phyloP scores from a whole-genome alignment of 1,284 basidiomycete genomes.

The Tilletiaria anomala region DNA sequence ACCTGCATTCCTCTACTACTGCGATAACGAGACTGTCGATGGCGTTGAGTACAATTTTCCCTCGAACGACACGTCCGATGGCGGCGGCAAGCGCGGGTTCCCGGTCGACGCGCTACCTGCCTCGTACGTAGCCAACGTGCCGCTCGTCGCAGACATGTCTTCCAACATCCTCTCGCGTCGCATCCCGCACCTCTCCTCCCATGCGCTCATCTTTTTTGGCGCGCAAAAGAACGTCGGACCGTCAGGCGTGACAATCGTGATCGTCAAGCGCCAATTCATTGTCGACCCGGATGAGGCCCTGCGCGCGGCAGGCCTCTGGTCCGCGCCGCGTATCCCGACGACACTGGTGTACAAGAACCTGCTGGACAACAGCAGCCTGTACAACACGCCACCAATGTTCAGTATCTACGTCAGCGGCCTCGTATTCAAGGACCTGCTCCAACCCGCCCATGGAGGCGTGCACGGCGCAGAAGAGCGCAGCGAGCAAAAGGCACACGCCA shows the following conservation, averaged over 20 bases:
- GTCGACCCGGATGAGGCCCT: conserved; percentile 29
- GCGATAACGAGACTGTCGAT: conserved; percentile 98
- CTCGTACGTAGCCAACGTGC: conserved; percentile 47
- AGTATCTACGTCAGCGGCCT: conserved; percentile 81
- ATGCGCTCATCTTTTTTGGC: conserved; percentile 88
- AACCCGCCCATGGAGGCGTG: conserved; percentile 53
- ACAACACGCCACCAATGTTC: conserved; percentile 89
- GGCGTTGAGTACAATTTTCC: conserved; percentile 73
- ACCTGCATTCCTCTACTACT: conserved; percentile 89
- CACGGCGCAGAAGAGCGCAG: conserved; percentile 38
- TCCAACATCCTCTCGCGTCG: conserved; percentile 95
- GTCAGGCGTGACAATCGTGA: conserved; percentile 78
- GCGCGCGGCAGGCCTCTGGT: conserved; percentile 37
- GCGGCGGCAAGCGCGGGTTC: conserved; percentile 51
- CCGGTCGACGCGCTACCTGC: conserved; percentile 61
- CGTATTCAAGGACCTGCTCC: conserved; percentile 58
- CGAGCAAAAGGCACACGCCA: conserved; percentile 12
- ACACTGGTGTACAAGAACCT: conserved; percentile 75
- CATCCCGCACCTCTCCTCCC: conserved; percentile 52
- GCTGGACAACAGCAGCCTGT: conserved; percentile 64
- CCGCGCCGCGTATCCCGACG: conserved; percentile 56
- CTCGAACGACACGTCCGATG: not conserved
- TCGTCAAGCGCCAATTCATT: conserved; percentile 73
- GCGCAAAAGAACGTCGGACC: conserved; percentile 99
- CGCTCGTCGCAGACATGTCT: conserved; percentile 87